Conservation (phyloP, 805 yeast genomes). For the Candida pseudofarinosa region DNA sequence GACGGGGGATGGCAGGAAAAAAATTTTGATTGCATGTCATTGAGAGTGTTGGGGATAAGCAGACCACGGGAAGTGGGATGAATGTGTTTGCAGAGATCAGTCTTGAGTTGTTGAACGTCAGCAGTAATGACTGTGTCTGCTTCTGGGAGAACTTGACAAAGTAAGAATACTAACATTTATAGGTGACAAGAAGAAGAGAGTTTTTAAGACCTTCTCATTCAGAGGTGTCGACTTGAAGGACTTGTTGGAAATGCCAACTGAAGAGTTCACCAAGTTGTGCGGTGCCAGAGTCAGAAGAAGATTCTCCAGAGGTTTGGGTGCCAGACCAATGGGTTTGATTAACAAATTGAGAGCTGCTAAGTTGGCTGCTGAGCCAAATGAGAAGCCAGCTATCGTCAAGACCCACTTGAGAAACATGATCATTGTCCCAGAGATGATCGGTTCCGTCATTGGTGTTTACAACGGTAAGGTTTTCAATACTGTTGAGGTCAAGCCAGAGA, state of each 20-base stretch:
- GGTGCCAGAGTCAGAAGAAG: conserved; percentile 99
- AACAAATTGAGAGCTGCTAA: conserved; percentile 98
- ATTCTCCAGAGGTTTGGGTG: conserved; percentile 95
- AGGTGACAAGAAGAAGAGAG: conserved; percentile 78
- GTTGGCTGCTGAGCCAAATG: conserved; percentile 82
- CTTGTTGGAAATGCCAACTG: conserved; percentile 88
- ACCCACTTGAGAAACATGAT: conserved; percentile 99
- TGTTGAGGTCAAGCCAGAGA: conserved; percentile 98
- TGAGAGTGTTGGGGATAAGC: no score
- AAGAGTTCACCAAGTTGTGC: conserved; percentile 94
- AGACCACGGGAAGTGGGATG: no score
- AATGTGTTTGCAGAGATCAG: no score
- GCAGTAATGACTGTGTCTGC: no score
- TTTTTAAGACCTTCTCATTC: conserved; percentile 95
- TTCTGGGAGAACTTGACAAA: no score
- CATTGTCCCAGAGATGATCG: conserved; percentile 99
- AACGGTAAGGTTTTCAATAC: conserved; percentile 99
- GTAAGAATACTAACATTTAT: conserved; percentile 19
- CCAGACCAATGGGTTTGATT: conserved; percentile 93
- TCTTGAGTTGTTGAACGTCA: no score
- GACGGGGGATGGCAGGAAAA: no score
- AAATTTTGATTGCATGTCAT: no score
- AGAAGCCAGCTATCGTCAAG: conserved; percentile 97
- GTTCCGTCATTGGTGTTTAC: conserved; percentile 98
- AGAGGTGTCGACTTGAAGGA: conserved; percentile 97